phyloP scores from a whole-genome alignment of 139 green algal genomes.

The Micractinium conductrix region DNA sequence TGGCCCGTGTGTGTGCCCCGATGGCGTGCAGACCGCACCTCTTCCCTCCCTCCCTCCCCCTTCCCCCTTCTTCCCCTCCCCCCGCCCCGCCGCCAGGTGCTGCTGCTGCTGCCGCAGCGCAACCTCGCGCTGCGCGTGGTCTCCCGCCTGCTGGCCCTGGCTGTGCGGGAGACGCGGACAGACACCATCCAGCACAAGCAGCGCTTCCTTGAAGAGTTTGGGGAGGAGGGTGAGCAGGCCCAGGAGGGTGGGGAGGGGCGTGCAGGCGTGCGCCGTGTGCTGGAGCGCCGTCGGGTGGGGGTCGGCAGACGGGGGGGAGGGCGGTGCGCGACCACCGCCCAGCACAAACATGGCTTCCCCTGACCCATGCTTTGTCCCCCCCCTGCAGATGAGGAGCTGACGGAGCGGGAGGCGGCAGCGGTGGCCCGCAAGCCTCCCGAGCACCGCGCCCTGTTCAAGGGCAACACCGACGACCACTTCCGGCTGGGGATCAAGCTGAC shows the following conservation, averaged over 20 bases:
- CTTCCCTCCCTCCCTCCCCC: neutral
- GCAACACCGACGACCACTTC: conserved; percentile 97
- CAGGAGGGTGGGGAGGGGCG: neutral
- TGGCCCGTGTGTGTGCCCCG: neutral
- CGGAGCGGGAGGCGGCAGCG: conserved; percentile 29
- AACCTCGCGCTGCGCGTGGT: conserved; percentile 76
- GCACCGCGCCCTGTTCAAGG: conserved; percentile 82
- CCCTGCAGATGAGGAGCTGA: conserved; percentile 16
- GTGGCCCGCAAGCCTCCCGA: conserved; percentile 75
- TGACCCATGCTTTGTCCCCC: no score
- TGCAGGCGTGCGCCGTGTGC: neutral
- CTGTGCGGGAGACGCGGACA: conserved; percentile 75
- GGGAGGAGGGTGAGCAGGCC: conserved; percentile 43
- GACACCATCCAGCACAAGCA: conserved; percentile 84
- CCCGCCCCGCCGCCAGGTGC: conserved; percentile 51
- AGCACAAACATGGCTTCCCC: no score
- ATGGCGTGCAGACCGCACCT: neutral
- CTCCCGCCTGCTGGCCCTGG: conserved; percentile 74
- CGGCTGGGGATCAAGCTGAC: conserved; percentile 94
- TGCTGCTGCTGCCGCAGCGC: conserved; percentile 91
- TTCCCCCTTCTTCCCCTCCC: neutral
- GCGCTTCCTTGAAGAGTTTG: conserved; percentile 89
- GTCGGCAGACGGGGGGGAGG: neutral
- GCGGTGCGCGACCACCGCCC: no score
- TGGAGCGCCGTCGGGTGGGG: no score